phyloP scores from a whole-genome alignment of 2,329 filamentous ascomycete genomes.

The Aspergillus proliferans region DNA sequence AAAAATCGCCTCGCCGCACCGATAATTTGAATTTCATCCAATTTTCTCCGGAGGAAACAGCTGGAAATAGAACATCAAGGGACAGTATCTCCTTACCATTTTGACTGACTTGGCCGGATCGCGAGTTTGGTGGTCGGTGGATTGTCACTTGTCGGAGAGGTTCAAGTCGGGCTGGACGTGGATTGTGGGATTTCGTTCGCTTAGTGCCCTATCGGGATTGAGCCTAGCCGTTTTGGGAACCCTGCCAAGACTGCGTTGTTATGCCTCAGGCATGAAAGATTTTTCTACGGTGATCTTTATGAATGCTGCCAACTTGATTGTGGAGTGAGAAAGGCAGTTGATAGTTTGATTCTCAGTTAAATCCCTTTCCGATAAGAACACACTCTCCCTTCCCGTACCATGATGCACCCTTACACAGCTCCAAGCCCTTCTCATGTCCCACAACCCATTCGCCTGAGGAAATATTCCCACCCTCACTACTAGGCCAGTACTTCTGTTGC shows the following conservation, averaged over 20 bases:
- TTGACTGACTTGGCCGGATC: slow-evolving; percentile 44
- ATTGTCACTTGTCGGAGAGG: slow-evolving; percentile 35
- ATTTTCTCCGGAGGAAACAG: slow-evolving; percentile 12
- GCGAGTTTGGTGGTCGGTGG: slow-evolving; percentile 37
- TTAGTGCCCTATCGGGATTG: slow-evolving; percentile 35
- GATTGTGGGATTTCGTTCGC: slow-evolving; percentile 42
- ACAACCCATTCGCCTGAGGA: slow-evolving; percentile 70
- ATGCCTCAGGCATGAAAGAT: slow-evolving; percentile 14
- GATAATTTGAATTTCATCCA: background rate
- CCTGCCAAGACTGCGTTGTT: slow-evolving; percentile 11
- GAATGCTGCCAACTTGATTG: background rate
- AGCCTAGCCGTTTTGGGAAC: slow-evolving; percentile 23
- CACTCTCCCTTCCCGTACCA: slow-evolving; percentile 85
- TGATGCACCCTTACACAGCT: slow-evolving; percentile 65
- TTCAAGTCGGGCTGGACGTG: slow-evolving; percentile 27
- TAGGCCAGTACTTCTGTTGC: slow-evolving; percentile 63
- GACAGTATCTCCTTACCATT: slow-evolving; percentile 36
- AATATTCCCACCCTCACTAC: slow-evolving; percentile 34
- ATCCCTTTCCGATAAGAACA: slow-evolving; percentile 50
- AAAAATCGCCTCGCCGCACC: no score
- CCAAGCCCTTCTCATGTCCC: slow-evolving; percentile 77
- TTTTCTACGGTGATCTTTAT: background rate
- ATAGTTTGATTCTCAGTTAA: slow-evolving; percentile 10
- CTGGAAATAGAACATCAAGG: slow-evolving; percentile 12
- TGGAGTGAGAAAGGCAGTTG: no score